Evolutionary conservation across 306 rosid genomes (phyloP), one percentile per base, ranked within the genome.

Genomic region (Cucurbita moschata): DNA sequence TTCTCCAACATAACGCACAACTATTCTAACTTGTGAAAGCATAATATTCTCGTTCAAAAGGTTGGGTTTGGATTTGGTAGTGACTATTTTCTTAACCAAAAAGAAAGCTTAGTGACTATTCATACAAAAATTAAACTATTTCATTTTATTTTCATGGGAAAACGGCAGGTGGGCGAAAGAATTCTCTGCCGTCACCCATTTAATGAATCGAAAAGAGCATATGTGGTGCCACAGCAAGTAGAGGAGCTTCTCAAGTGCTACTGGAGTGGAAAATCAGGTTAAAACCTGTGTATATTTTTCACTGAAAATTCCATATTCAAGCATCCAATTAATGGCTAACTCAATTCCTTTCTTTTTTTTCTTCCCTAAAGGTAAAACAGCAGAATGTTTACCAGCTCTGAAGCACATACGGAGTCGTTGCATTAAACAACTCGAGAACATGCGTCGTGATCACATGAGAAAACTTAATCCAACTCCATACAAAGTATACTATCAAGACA

Each of bases 401-500:
- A 83, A 72, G 81, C 90, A 83, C 76, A 89, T 91, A 55, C 84
- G 99, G 75, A 84, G 86, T 53, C 87, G 89, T 52, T 95, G 99
- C 88, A 88, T 91, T 71, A 71, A 72, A 44, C 99, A 91, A 85
- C 96, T 95, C 0, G 87, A 85, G 74, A 88, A 79, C 81, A 91
- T 95, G 99, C 92, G 97, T 50, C 87, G 96, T 0, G 97, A 95
- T 82, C 97, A 95, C 87, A 87, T 95, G 99, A 89, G 99, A 83
- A 95, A 88, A 75, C 89, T 95, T 75, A 95, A 95, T 77, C 99
- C 99, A 16, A 95, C 99, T 8, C 99, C 99, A 0, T 95, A 91
- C 77, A 95, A 95, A 96, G 99, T 91, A 30, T 30, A 81, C 63
- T 23, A 55, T 44, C 56, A 15, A 5, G 14, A 76, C 56, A 47